Evolutionary conservation across 352 stramenopile species (phyloP), one percentile per base, ranked within the genome.

Genomic region (Globisporangium spiculum): DNA sequence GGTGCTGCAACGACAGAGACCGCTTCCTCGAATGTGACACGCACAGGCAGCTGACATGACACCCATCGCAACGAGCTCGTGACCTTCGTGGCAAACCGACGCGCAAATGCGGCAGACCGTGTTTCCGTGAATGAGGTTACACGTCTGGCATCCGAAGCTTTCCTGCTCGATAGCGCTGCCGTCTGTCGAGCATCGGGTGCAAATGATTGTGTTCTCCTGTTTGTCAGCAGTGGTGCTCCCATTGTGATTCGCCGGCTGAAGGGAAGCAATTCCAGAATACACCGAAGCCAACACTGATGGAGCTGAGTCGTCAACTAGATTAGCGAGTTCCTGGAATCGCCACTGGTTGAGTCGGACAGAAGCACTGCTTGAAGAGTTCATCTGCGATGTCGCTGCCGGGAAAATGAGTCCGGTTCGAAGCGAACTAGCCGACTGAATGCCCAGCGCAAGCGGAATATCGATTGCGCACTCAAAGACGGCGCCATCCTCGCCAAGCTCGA

Each of bases 111-210:
- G 81, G 55, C 89, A 96, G 20, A 96, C 71, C 4, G 76, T 73
- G 58, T 69, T 87, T 26, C 78, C 81, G 71, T 95, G 84, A 26
- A 93, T 67, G 14, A 94, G 72, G 66, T 76, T 85, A 67, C 89
- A 96, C 4, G 86, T 94, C 63, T 96, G 89, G 62, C 89, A 96
- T 2, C 86, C 86, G 36, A 87, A 95, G 20, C 80, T 75, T 44
- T 91, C 75, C 74, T 96, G 89, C 53, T 84, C 74, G 65, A 96
- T 83, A 26, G 89, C 86, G 62, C 88, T 95, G 2, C 87, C 87
- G 69, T 96, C 89, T 1, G 84, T 94, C n/a, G 79, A 83, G 20
- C 83, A 76, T 26, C 85, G 77, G 4, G 84, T 89, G 50, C 88
- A 96, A 38, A 75, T 68, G 46, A 84, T 70, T 0, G 75, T 79